phyloP scores from a whole-genome alignment of 2,329 filamentous ascomycete species.

The Penicillium rolfsii region DNA sequence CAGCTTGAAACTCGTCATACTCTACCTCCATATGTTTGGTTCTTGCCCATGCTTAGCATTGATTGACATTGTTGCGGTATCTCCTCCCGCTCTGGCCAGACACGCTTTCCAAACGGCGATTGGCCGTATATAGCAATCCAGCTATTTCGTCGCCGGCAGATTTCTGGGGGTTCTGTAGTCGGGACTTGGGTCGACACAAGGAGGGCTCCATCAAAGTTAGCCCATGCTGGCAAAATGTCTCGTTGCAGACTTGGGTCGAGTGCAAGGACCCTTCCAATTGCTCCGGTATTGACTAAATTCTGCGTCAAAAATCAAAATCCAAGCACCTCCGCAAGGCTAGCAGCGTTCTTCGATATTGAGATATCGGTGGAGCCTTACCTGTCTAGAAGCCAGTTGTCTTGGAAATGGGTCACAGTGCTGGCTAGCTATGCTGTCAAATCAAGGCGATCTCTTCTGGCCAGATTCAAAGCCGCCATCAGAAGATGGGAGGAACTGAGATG shows the following conservation, averaged over 20 bases:
- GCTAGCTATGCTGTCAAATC: not conserved
- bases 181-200: not conserved
- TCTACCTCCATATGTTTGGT: not conserved
- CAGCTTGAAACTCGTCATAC: not conserved
- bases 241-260: not conserved
- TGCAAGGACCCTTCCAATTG: not conserved
- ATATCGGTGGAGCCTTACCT: not conserved
- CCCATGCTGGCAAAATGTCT: not conserved
- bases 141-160: not conserved
- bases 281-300: not conserved
- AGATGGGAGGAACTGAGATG: not conserved
- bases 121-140: not conserved
- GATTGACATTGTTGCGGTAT: not conserved
- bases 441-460: not conserved
- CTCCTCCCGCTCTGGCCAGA: not conserved
- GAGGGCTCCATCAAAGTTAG: not conserved
- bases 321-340: not conserved
- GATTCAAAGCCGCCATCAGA: not conserved
- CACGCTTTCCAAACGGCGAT: not conserved
- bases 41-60: not conserved
- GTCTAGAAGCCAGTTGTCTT: not conserved
- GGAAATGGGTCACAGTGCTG: not conserved
- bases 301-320: not conserved
- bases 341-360: not conserved
- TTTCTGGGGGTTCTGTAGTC: not conserved